These are phyloP conservation scores for Dispira parvispora DNA, from an alignment of 192 early-diverging fungal genomes.

Conservation along the genomic window DNA sequence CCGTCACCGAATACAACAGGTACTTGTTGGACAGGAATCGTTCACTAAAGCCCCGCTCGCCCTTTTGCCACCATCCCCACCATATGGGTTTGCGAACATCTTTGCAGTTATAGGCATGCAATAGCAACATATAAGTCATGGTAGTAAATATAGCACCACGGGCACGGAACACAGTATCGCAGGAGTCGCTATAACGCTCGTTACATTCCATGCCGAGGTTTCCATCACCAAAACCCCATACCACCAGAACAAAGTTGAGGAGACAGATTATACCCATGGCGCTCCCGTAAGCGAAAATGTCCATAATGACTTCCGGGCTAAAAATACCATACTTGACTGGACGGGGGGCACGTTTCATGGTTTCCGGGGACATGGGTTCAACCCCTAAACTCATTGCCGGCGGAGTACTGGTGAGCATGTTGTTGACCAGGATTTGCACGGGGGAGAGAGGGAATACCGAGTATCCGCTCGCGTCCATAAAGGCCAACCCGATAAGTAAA, in stretches of 20 bases:
- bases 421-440: conserved; percentile 63
- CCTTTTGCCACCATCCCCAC: conserved; percentile 21
- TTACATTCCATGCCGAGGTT: conserved; percentile 43
- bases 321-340: conserved; percentile 44
- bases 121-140: conserved; percentile 47
- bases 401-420: conserved; percentile 65
- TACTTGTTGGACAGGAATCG: conserved; percentile 32
- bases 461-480: conserved; percentile 34
- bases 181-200: conserved; percentile 26
- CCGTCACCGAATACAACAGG: conserved; percentile 24
- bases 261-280: conserved; percentile 46
- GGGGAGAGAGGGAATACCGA: conserved; percentile 64
- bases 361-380: conserved; percentile 39
- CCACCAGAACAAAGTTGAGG: conserved; percentile 40
- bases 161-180: conserved; percentile 47
- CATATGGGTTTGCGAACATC: conserved; percentile 43
- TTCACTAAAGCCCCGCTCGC: conserved; percentile 9
- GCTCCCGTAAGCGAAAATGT: conserved; percentile 52
- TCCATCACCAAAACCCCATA: conserved; percentile 41
- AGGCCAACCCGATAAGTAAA: conserved; percentile 53
- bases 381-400: conserved; percentile 62
- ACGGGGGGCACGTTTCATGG: conserved; percentile 59
- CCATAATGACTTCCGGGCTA: conserved; percentile 38
- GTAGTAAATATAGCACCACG: conserved; percentile 55
- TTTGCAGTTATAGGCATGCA: conserved; percentile 65